Evolutionary conservation across 2,329 filamentous ascomycete genomes (phyloP).

Genomic region (Trichoderma sp.): DNA sequence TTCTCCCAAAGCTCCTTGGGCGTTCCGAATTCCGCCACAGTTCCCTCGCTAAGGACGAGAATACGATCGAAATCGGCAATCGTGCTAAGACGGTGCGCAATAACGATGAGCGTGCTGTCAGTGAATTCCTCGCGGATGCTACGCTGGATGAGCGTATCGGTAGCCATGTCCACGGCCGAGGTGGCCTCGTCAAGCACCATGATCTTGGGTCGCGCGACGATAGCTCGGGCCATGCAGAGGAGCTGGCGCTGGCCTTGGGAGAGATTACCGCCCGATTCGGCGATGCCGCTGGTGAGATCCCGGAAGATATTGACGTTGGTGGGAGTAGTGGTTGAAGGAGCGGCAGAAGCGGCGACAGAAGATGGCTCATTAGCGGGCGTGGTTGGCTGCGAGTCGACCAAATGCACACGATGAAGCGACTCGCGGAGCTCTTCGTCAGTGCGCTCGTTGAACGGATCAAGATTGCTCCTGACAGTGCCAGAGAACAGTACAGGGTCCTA

Average conservation of each 20-base stretch:
- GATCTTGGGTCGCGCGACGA: conserved; percentile 72
- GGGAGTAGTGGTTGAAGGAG: conserved; percentile 39
- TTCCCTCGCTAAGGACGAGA: conserved; percentile 70
- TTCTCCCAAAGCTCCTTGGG: conserved; percentile 65
- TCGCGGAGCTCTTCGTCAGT: conserved; percentile 70
- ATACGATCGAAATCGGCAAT: conserved; percentile 78
- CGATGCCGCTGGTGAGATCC: conserved; percentile 64
- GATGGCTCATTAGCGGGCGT: conserved; percentile 48
- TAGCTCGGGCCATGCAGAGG: conserved; percentile 73
- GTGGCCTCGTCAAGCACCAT: conserved; percentile 84
- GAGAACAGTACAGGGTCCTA: conserved; percentile 81
- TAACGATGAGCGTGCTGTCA: conserved; percentile 70
- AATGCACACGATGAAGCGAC: conserved; percentile 70
- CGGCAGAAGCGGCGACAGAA: conserved; percentile 42
- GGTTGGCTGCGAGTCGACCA: conserved; percentile 52
- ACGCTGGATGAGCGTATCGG: conserved; percentile 73
- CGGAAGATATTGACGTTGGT: conserved; percentile 69
- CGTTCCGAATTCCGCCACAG: conserved; percentile 68
- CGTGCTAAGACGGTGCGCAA: conserved; percentile 75
- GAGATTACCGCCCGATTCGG: conserved; percentile 73
- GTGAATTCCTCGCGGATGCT: conserved; percentile 73
- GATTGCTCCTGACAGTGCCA: conserved; percentile 74
- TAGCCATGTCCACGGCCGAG: conserved; percentile 76
- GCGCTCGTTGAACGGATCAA: conserved; percentile 76
- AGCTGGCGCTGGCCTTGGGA: conserved; percentile 78